These are phyloP conservation scores for Lepidopterella palustris DNA, from an alignment of 495 filamentous ascomycete species.

Conservation along the genomic window DNA sequence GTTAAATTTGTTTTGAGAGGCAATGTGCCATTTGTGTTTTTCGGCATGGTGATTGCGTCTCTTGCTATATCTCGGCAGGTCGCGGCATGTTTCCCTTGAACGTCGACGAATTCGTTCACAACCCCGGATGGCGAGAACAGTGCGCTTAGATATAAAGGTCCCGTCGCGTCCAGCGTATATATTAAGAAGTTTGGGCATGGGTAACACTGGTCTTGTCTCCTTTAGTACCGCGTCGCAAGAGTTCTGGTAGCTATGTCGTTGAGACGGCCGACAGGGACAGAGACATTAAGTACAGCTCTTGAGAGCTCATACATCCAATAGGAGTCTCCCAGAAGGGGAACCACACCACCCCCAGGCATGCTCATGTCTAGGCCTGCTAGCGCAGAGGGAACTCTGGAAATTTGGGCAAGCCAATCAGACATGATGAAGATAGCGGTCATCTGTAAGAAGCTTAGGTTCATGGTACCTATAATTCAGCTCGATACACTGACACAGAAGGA, in stretches of 20 bases:
- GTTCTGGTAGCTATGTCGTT: conserved; percentile 77
- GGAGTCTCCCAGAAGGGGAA: conserved; percentile 52
- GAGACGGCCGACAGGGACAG: conserved; percentile 60
- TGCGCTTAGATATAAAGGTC: conserved; percentile 45
- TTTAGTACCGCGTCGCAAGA: conserved; percentile 70
- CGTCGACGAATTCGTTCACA: conserved; percentile 31
- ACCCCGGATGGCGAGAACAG: conserved; percentile 44
- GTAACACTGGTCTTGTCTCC: conserved; percentile 63
- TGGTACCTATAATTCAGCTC: conserved; percentile 69
- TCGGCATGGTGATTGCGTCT: conserved; percentile 26
- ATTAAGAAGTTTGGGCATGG: conserved; percentile 64
- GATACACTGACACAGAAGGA: conserved; percentile 71
- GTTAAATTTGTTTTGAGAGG: conserved; percentile 14
- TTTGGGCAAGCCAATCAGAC: conserved; percentile 74
- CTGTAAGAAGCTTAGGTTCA: conserved; percentile 69
- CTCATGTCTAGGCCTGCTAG: conserved; percentile 72
- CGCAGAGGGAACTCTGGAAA: conserved; percentile 61
- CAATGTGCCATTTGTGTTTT: conserved; percentile 24
- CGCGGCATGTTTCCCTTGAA: conserved; percentile 22
- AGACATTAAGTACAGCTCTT: conserved; percentile 63
- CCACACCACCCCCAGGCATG: conserved; percentile 63
- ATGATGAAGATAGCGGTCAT: conserved; percentile 56
- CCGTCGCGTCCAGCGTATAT: conserved; percentile 45
- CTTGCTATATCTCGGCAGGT: conserved; percentile 17
- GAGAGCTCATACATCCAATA: conserved; percentile 69